phyloP scores from a whole-genome alignment of 1,284 basidiomycete genomes.

The Volvariella surrecta region DNA sequence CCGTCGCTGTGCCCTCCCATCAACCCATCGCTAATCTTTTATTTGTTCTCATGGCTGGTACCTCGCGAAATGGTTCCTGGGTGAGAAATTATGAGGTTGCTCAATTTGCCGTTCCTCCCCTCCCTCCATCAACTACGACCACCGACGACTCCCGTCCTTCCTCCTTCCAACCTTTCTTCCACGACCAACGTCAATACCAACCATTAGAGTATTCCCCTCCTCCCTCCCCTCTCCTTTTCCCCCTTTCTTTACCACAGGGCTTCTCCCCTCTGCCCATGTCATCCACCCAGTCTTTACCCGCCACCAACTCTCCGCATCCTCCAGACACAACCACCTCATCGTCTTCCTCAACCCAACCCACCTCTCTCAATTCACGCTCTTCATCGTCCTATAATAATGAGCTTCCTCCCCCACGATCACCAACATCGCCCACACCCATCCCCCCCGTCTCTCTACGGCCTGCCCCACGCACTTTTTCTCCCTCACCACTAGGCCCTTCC shows the following conservation, averaged over 20 bases:
- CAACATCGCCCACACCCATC: neutral
- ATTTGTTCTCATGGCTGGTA: neutral
- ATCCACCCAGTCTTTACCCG: neutral
- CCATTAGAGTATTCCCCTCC: too few species aligned
- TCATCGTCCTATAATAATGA: too few species aligned
- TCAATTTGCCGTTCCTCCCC: neutral
- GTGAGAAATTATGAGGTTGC: neutral
- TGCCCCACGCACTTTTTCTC: neutral
- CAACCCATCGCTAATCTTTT: neutral
- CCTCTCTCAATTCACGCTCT: too few species aligned
- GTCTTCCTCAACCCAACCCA: neutral
- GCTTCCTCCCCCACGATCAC: slow-evolving; percentile 1
- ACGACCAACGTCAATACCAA: too few species aligned
- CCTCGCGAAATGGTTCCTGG: neutral
- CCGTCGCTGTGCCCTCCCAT: too few species aligned
- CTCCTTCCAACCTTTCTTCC: too few species aligned
- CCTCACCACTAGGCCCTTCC: neutral
- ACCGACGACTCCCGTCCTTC: slow-evolving; percentile 1
- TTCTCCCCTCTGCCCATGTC: too few species aligned
- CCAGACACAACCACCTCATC: neutral
- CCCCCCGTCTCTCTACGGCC: neutral
- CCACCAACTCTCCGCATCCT: neutral
- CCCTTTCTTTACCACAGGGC: neutral
- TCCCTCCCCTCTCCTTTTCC: neutral
- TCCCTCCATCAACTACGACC: neutral